A percentile compares a stretch with the other conserved stretches of the same genome.
phyloP scores from a whole-genome alignment of 306 rosid genomes.

The Glycine soja region DNA sequence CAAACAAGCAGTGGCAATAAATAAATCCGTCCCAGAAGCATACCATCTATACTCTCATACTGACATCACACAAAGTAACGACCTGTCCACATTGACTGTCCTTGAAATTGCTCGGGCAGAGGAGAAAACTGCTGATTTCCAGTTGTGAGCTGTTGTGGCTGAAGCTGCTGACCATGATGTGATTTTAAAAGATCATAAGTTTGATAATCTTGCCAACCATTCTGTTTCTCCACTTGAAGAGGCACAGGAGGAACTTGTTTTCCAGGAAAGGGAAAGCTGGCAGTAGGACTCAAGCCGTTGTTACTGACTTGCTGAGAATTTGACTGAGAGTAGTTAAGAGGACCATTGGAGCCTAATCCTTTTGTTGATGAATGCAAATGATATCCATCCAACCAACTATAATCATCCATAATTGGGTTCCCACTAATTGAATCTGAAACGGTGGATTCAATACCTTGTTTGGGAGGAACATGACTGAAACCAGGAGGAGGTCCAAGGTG shows the following conservation, averaged over 20 bases:
- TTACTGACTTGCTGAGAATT: constrained; percentile 54
- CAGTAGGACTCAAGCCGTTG: constrained; percentile 61
- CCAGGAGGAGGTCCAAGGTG: constrained; percentile 97
- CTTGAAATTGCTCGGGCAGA: constrained; percentile 82
- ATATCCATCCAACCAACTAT: constrained; percentile 98
- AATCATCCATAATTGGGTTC: constrained; percentile 79
- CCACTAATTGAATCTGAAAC: constrained; percentile 62
- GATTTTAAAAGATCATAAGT: constrained; percentile 60
- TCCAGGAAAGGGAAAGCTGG: constrained; percentile 88
- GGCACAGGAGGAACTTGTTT: constrained; percentile 71
- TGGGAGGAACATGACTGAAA: constrained; percentile 65
- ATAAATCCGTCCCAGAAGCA: constrained; percentile 34
- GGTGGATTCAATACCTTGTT: constrained; percentile 63
- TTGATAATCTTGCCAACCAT: constrained; percentile 70
- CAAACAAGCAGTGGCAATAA: constrained; percentile 3
- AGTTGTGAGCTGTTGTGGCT: constrained; percentile 65
- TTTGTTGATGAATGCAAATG: constrained; percentile 66
- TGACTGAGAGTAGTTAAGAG: constrained; percentile 54
- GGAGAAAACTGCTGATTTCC: constrained; percentile 69
- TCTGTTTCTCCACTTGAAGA: constrained; percentile 65
- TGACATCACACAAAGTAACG: constrained; percentile 89
- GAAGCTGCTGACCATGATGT: constrained; percentile 71
- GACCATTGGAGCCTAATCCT: constrained; percentile 50
- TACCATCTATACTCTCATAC: constrained; percentile 69
- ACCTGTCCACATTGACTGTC: constrained; percentile 86